These are phyloP conservation scores for Ascosphaera aggregata DNA, from an alignment of 2,329 filamentous ascomycete species.

Conservation along the genomic window DNA sequence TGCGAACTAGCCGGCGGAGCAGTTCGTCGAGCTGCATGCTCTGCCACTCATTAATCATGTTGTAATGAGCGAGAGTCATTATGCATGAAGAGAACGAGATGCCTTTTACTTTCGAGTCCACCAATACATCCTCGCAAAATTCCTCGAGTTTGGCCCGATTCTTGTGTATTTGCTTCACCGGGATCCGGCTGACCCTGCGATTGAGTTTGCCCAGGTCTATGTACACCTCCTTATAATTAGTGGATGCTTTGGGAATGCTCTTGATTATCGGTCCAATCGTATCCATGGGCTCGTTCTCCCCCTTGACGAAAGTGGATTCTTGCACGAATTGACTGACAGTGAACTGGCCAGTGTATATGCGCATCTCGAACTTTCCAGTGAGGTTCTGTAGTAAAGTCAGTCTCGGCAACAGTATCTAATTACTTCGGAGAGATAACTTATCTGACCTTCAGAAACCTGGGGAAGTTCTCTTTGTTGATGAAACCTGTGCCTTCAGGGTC, in stretches of 20 bases:
- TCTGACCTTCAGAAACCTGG: conserved; percentile 55
- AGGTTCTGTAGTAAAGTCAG: conserved; percentile 33
- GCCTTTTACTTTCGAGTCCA: conserved; percentile 73
- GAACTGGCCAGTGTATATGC: conserved; percentile 79
- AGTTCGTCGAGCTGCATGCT: conserved; percentile 89
- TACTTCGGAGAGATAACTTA: background rate
- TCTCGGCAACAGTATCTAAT: too few species aligned
- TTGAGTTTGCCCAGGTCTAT: conserved; percentile 52
- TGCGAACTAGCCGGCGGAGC: conserved; percentile 61
- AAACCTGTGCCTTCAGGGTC: conserved; percentile 81
- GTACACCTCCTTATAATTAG: background rate
- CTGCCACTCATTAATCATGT: conserved; percentile 95
- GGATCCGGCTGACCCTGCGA: conserved; percentile 45
- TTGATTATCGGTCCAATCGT: conserved; percentile 26
- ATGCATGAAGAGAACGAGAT: conserved; percentile 82
- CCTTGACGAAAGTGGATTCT: conserved; percentile 41
- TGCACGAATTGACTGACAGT: conserved; percentile 74
- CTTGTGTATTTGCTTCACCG: conserved; percentile 48
- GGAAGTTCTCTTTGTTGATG: conserved; percentile 76
- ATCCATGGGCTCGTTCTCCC: conserved; percentile 20
- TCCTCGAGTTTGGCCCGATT: conserved; percentile 62
- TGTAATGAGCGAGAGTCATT: conserved; percentile 95
- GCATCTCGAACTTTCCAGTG: conserved; percentile 90
- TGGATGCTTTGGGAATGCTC: background rate
- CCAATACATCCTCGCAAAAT: conserved; percentile 95